Conservation (phyloP, 2,329 filamentous ascomycete species). For the Hypoxylon sp. region DNA sequence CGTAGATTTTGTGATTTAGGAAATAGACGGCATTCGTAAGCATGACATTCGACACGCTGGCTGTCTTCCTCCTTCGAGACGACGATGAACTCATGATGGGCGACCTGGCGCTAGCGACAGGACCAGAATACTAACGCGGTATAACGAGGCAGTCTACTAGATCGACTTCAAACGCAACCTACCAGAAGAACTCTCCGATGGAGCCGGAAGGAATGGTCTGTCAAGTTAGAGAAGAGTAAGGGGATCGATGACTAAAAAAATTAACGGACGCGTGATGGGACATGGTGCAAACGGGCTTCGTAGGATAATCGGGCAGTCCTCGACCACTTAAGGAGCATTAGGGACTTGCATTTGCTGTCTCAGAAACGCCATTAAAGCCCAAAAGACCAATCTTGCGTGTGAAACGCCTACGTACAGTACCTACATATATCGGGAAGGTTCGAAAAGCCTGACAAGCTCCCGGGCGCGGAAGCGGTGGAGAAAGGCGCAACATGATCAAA, state of each 20-base stretch:
- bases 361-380: constrained; percentile 33
- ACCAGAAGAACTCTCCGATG: neutral
- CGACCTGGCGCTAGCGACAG: neutral
- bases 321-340: constrained; percentile 23
- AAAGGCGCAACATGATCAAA: constrained; percentile 38
- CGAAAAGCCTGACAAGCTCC: constrained; percentile 33
- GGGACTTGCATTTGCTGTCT: constrained; percentile 29
- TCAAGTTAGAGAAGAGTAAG: constrained; percentile 18
- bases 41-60: constrained; percentile 60
- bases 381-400: constrained; percentile 26
- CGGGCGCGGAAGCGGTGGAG: constrained; percentile 39
- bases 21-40: constrained; percentile 83
- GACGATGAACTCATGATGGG: constrained; percentile 52
- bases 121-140: neutral
- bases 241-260: constrained; percentile 19
- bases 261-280: constrained; percentile 21
- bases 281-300: constrained; percentile 30
- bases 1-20: constrained; percentile 80
- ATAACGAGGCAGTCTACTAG: constrained; percentile 5
- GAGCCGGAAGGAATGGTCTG: constrained; percentile 7
- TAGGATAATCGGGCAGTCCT: constrained; percentile 24
- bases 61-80: constrained; percentile 56
- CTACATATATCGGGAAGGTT: too few relatives aligned
- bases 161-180: constrained; percentile 5
- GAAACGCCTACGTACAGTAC: constrained; percentile 34